Conservation (phyloP, 371 early-diverging fungal genomes). For the Rhizopus sp. region DNA sequence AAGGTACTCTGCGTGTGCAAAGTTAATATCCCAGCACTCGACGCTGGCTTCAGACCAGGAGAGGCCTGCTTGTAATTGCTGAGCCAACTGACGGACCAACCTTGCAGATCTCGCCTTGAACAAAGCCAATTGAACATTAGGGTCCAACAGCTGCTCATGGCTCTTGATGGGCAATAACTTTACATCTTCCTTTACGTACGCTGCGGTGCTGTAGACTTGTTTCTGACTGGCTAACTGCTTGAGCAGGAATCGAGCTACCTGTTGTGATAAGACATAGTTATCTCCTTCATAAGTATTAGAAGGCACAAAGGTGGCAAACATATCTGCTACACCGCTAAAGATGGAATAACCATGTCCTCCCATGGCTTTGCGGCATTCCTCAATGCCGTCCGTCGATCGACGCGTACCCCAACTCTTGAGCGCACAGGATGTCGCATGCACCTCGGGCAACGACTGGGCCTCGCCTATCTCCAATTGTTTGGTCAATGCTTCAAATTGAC, state of each 20-base stretch:
- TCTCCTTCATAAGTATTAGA: slow-evolving; percentile 68
- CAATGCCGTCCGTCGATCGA: slow-evolving; percentile 68
- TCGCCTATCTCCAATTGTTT: slow-evolving; percentile 48
- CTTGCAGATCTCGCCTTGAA: slow-evolving; percentile 64
- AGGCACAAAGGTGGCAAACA: slow-evolving; percentile 67
- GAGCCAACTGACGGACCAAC: slow-evolving; percentile 51
- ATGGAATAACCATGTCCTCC: slow-evolving; percentile 85
- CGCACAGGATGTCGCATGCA: slow-evolving; percentile 80
- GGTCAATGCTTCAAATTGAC: slow-evolving; percentile 57
- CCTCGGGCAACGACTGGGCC: slow-evolving; percentile 63
- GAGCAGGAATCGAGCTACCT: slow-evolving; percentile 63
- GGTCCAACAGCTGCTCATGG: slow-evolving; percentile 34
- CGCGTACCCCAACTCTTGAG: slow-evolving; percentile 78
- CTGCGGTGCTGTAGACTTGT: neutral
- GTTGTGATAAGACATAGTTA: slow-evolving; percentile 75
- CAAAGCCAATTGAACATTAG: slow-evolving; percentile 54
- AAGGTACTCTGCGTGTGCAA: slow-evolving; percentile 50
- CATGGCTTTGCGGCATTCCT: slow-evolving; percentile 77
- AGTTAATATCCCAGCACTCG: slow-evolving; percentile 55
- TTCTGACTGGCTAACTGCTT: slow-evolving; percentile 52
- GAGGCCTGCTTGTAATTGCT: slow-evolving; percentile 32
- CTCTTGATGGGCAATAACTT: too few relatives aligned
- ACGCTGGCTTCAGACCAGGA: slow-evolving; percentile 58
- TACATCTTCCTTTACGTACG: slow-evolving; percentile 5
- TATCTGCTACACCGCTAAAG: slow-evolving; percentile 72